A percentile compares a stretch with the other conserved stretches of the same genome.
Conservation (phyloP, 2,329 filamentous ascomycete genomes). For the Colletotrichum tabaci region DNA sequence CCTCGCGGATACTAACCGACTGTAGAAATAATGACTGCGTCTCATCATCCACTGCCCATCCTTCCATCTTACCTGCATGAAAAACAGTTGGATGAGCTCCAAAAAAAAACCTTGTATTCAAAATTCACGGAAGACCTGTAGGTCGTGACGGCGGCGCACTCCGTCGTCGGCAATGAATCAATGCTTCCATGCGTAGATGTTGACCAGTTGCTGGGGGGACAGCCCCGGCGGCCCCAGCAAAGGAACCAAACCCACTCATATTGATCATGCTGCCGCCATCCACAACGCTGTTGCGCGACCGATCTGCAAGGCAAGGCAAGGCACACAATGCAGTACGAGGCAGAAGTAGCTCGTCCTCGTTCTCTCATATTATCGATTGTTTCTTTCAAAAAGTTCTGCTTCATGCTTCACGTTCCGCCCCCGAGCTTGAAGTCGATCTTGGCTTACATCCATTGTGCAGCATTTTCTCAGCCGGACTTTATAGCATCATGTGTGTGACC, state of each 20-base stretch:
- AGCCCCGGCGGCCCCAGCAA: not conserved
- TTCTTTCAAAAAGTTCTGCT: constrained; percentile 6
- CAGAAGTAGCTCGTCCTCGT: not conserved
- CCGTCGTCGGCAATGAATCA: not conserved
- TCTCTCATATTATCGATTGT: constrained; percentile 21
- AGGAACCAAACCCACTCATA: not conserved
- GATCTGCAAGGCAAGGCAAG: constrained; percentile 32
- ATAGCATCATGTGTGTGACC: constrained; percentile 17
- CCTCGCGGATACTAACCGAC: not conserved
- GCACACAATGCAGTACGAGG: constrained; percentile 6
- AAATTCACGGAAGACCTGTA: not conserved
- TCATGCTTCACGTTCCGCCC: constrained; percentile 6
- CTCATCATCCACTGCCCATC: constrained; percentile 28
- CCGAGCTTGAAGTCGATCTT: not conserved
- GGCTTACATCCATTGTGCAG: constrained; percentile 23
- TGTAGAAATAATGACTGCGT: constrained; percentile 24
- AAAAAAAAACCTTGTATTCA: too few relatives aligned
- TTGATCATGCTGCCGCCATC: constrained; percentile 7
- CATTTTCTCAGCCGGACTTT: constrained; percentile 17
- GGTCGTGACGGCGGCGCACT: not conserved
- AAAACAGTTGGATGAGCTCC: constrained; percentile 1
- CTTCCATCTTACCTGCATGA: constrained; percentile 38
- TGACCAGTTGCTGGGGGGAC: not conserved
- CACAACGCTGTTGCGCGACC: constrained; percentile 21
- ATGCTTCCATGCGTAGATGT: not conserved